phyloP scores from a whole-genome alignment of 768 basidiomycete genomes.

The Collybia mongolica region DNA sequence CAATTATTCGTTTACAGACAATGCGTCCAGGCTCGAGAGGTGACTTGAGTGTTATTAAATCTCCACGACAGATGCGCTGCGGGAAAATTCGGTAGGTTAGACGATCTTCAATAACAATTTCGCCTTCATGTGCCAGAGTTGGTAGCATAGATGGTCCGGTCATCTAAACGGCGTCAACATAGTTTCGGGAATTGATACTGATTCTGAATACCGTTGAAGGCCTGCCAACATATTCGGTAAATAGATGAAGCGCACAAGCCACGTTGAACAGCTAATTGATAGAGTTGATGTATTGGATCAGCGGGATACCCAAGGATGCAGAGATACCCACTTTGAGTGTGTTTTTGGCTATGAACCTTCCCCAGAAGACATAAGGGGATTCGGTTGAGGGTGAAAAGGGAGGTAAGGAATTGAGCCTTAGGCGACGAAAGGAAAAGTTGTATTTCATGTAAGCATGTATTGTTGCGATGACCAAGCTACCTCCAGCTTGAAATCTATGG shows the following conservation, averaged over 20 bases:
- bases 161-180: conserved; percentile 41
- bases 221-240: conserved; percentile 59
- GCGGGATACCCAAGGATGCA: neutral
- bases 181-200: conserved; percentile 5
- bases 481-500: too few species aligned
- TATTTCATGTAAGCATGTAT: too few species aligned
- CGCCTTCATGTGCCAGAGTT: conserved; percentile 59
- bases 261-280: conserved; percentile 49
- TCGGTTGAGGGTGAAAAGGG: neutral
- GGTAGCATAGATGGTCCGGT: conserved; percentile 81
- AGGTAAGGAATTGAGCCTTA: too few species aligned
- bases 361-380: neutral
- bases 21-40: conserved; percentile 64
- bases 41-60: conserved; percentile 70
- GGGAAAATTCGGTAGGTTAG: conserved; percentile 53
- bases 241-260: conserved; percentile 58
- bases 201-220: conserved; percentile 42
- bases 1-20: conserved; percentile 89
- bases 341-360: too few species aligned
- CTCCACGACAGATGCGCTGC: conserved; percentile 61
- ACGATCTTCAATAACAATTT: conserved; percentile 63
- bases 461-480: too few species aligned
- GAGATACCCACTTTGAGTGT: too few species aligned
- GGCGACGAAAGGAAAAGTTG: too few species aligned
- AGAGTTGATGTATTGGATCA: neutral